phyloP scores from a whole-genome alignment of 345 rosid species.

The Ceriops tagal region DNA sequence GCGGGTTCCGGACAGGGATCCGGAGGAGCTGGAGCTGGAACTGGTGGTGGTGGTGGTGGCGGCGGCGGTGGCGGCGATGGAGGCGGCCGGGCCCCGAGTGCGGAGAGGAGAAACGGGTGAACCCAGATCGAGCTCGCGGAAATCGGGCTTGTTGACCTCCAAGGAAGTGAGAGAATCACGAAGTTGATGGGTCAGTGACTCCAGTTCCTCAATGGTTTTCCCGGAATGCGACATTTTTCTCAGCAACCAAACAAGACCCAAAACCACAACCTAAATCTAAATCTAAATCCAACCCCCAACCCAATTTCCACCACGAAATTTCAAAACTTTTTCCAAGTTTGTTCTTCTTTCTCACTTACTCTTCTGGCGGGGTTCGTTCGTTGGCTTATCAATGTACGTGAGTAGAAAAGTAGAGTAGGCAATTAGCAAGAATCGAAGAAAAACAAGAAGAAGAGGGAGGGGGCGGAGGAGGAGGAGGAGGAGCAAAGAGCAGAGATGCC shows the following conservation, averaged over 20 bases:
- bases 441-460: background rate
- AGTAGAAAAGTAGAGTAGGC: background rate
- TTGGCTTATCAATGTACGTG: background rate
- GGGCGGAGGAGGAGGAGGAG: conserved; percentile 14
- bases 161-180: conserved; percentile 45
- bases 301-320: background rate
- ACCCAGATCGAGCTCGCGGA: conserved; percentile 71
- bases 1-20: conserved; percentile 61
- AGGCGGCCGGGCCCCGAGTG: conserved; percentile 34
- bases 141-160: conserved; percentile 74
- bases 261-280: background rate
- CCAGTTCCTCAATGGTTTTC: conserved; percentile 33
- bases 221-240: conserved; percentile 51
- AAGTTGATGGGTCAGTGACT: conserved; percentile 21
- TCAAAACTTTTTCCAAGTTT: background rate
- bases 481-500: conserved; percentile 20
- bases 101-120: conserved; percentile 91
- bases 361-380: no score
- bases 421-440: background rate
- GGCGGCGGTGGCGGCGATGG: conserved; percentile 23
- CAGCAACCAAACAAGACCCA: background rate
- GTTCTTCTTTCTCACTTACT: background rate
- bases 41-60: conserved; percentile 54
- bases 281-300: background rate
- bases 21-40: conserved; percentile 84